phyloP scores from a whole-genome alignment of 495 filamentous ascomycete species.

The Penicillium chermesinum region DNA sequence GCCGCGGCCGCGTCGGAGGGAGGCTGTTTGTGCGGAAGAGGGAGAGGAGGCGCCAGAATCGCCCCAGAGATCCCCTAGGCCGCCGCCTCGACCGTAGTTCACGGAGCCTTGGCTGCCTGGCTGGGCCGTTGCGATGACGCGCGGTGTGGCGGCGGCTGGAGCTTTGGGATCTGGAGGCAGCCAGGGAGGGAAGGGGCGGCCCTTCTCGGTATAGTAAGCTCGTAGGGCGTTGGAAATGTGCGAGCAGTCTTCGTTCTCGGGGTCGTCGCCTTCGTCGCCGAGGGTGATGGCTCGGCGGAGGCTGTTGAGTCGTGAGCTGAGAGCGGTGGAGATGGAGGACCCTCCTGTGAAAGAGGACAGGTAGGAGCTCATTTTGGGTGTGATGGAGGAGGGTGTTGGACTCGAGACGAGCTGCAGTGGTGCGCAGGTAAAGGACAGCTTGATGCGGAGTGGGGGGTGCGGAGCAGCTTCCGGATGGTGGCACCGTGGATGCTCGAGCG shows the following conservation, averaged over 20 bases:
- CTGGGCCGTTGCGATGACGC: constrained; percentile 48
- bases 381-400: not conserved
- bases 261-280: constrained; percentile 70
- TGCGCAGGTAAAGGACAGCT: constrained; percentile 13
- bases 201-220: constrained; percentile 88
- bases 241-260: constrained; percentile 88
- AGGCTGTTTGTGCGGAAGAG: constrained; percentile 45
- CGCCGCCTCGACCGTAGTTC: constrained; percentile 36
- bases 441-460: constrained; percentile 21
- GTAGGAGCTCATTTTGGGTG: constrained; percentile 66
- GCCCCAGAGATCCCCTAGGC: constrained; percentile 83
- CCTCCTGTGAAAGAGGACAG: constrained; percentile 60
- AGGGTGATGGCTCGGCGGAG: constrained; percentile 74
- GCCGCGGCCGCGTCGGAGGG: constrained; percentile 48
- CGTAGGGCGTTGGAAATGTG: constrained; percentile 94
- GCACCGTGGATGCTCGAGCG: not conserved
- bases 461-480: constrained; percentile 11
- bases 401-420: not conserved
- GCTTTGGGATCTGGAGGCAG: constrained; percentile 81
- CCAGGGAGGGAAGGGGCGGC: constrained; percentile 77
- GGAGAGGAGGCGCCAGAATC: constrained; percentile 44
- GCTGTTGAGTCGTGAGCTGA: constrained; percentile 72
- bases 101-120: constrained; percentile 33
- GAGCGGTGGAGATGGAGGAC: constrained; percentile 65
- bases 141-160: constrained; percentile 51